A percentile compares a stretch with the other conserved stretches of the same genome.
Evolutionary conservation across 1,139 yeast species (phyloP).

Genomic region (Ogataea hybrid): DNA sequence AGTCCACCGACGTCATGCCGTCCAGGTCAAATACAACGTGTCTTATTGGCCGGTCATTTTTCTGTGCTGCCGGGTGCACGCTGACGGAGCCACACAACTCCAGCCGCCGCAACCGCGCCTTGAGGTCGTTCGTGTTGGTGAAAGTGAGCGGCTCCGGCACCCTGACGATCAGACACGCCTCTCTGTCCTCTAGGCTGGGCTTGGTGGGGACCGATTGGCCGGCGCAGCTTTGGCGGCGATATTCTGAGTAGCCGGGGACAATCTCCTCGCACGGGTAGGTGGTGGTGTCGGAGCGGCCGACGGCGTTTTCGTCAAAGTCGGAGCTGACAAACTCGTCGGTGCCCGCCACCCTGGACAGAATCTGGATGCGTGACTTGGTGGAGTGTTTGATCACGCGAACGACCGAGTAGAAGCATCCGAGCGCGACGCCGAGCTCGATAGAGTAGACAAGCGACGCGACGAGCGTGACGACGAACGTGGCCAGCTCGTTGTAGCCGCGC

Average conservation of each 20-base stretch:
- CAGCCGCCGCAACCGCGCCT: constrained; percentile 68
- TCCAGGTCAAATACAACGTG: constrained; percentile 79
- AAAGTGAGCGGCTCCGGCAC: constrained; percentile 93
- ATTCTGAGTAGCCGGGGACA: constrained; percentile 33
- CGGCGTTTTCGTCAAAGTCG: constrained; percentile 41
- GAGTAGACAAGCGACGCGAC: constrained; percentile 75
- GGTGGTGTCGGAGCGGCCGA: too few species aligned
- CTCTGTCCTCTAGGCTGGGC: constrained; percentile 55
- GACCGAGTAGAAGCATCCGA: constrained; percentile 80
- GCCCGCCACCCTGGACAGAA: constrained; percentile 78
- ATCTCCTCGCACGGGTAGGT: constrained; percentile 12
- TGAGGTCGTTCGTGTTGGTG: constrained; percentile 83
- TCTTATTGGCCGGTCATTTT: constrained; percentile 16
- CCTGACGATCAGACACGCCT: constrained; percentile 82
- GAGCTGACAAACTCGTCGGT: constrained; percentile 77
- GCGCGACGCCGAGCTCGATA: constrained; percentile 83
- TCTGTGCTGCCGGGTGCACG: constrained; percentile 71
- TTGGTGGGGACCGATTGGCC: background rate
- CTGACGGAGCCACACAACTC: constrained; percentile 83
- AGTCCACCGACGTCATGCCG: constrained; percentile 86
- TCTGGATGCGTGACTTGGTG: constrained; percentile 85
- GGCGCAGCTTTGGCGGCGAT: constrained; percentile 2
- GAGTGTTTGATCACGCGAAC: constrained; percentile 82
- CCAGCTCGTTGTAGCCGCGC: constrained; percentile 72
- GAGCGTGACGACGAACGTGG: constrained; percentile 72